Conservation (phyloP, 1,139 yeast species). For the Arxiozyma bovina region DNA sequence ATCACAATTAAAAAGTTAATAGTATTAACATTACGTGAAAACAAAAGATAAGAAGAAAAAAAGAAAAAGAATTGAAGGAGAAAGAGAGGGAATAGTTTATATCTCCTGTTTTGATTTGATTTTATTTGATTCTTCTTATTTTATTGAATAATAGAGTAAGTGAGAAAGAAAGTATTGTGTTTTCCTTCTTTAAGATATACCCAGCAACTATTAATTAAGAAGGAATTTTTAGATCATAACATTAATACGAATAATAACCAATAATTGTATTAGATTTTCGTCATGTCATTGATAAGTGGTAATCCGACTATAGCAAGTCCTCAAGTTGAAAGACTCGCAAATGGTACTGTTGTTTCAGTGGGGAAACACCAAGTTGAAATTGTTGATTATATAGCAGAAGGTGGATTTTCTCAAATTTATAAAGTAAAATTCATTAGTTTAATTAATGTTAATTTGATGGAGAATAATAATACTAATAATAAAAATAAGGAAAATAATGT, state of each 20-base stretch:
- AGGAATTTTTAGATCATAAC: not conserved
- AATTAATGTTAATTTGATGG: constrained; percentile 17
- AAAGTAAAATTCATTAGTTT: constrained; percentile 38
- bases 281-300: constrained; percentile 1
- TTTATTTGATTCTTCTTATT: too few species aligned
- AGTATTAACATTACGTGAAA: not conserved
- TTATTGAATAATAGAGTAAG: too few species aligned
- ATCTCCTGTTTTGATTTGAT: not conserved
- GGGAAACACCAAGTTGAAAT: constrained; percentile 55
- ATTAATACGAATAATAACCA: not conserved
- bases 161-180: too few species aligned
- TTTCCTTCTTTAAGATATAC: not conserved
- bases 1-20: not conserved
- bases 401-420: constrained; percentile 75
- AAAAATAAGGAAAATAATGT: constrained; percentile 8
- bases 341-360: constrained; percentile 55
- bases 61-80: not conserved
- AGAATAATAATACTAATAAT: not conserved
- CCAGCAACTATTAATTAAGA: too few species aligned
- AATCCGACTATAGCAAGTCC: constrained; percentile 3
- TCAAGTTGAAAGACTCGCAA: constrained; percentile 1
- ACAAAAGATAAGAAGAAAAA: not conserved
- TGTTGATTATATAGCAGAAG: constrained; percentile 54
- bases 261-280: not conserved
- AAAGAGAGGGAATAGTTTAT: not conserved